Conservation (phyloP, 2,329 filamentous ascomycete genomes). For the Chlorencoelia australis region DNA sequence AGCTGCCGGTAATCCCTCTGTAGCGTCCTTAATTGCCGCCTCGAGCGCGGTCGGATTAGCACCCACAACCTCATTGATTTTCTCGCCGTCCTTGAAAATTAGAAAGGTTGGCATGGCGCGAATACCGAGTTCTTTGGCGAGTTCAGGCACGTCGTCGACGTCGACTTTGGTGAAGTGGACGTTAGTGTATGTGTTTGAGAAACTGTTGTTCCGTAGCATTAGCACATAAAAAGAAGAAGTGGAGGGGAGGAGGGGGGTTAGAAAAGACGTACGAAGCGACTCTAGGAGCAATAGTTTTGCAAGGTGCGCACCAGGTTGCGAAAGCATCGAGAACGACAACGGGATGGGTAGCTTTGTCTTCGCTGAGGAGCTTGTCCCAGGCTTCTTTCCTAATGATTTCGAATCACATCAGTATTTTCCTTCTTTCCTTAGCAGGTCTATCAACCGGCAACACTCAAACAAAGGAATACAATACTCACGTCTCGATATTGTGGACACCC, state of each 20-base stretch:
- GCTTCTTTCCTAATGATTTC: slow-evolving; percentile 43
- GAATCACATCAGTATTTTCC: too few relatives aligned
- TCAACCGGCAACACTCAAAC: neutral
- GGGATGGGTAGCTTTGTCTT: slow-evolving; percentile 58
- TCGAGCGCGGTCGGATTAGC: slow-evolving; percentile 66
- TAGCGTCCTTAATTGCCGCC: slow-evolving; percentile 20
- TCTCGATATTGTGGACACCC: slow-evolving; percentile 32
- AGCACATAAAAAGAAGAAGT: slow-evolving; percentile 10
- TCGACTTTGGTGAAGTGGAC: slow-evolving; percentile 83
- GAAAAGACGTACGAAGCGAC: slow-evolving; percentile 48
- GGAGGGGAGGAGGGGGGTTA: slow-evolving; percentile 9
- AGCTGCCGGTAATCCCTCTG: neutral
- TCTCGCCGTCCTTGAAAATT: slow-evolving; percentile 71
- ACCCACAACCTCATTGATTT: slow-evolving; percentile 64
- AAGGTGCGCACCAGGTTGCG: slow-evolving; percentile 88
- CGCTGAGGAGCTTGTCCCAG: slow-evolving; percentile 44
- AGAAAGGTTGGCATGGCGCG: slow-evolving; percentile 90
- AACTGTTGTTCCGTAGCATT: slow-evolving; percentile 32
- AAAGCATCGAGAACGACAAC: slow-evolving; percentile 77
- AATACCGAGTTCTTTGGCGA: slow-evolving; percentile 68
- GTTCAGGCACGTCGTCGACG: slow-evolving; percentile 69
- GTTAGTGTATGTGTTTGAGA: slow-evolving; percentile 47
- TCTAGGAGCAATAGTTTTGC: slow-evolving; percentile 78
- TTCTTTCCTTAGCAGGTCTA: neutral
- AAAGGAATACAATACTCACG: too few relatives aligned